Evolutionary conservation across 108 stramenopile genomes (phyloP).

Genomic region (Pseudonitzschia pungens): DNA sequence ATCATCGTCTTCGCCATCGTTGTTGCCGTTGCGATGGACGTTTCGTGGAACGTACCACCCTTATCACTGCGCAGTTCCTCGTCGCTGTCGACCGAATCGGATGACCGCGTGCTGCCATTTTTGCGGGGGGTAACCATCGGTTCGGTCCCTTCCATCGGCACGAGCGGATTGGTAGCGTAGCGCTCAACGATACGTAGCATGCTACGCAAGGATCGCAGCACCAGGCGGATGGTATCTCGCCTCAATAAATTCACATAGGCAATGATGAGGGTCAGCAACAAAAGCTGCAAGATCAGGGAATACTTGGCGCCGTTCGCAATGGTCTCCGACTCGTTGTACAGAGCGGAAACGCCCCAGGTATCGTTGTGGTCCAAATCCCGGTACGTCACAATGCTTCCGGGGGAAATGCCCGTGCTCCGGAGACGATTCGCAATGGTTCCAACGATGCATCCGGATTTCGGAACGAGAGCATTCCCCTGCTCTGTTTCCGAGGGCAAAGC

Average conservation of each 20-base stretch:
- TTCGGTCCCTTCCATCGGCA: too few species aligned
- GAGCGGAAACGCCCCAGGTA: background rate
- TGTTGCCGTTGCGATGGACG: background rate
- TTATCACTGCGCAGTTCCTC: background rate
- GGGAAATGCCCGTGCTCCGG: background rate
- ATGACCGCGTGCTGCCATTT: background rate
- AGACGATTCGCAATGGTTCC: background rate
- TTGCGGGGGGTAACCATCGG: background rate
- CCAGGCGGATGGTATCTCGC: constrained; percentile 68
- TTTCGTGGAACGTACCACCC: background rate
- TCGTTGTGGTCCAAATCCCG: background rate
- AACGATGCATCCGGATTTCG: background rate
- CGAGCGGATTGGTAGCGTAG: constrained; percentile 47
- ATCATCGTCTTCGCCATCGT: constrained; percentile 19
- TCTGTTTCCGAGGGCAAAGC: background rate
- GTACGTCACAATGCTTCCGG: constrained; percentile 46
- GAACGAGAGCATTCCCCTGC: background rate
- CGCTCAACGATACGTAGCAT: constrained; percentile 84
- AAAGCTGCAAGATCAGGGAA: constrained; percentile 50
- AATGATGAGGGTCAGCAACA: constrained; percentile 50
- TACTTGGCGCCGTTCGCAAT: constrained; percentile 20
- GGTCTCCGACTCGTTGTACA: background rate
- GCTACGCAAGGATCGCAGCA: constrained; percentile 73
- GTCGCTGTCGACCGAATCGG: background rate
- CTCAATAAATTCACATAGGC: constrained; percentile 56